These are phyloP conservation scores for Nematocida ironsii DNA, from an alignment of 371 early-diverging fungal species.

Conservation along the genomic window DNA sequence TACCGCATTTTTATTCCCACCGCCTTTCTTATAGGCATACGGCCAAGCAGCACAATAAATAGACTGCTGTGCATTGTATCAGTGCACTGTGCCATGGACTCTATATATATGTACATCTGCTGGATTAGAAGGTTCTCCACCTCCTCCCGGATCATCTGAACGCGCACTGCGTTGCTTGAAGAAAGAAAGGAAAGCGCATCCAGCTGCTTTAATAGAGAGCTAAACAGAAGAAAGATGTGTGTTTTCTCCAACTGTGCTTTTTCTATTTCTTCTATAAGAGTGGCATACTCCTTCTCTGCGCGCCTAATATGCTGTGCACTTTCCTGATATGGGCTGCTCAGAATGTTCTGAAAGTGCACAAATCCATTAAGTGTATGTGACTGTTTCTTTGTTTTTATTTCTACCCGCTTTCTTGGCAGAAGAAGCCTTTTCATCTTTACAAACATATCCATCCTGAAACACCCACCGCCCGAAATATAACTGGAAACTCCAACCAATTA, in stretches of 20 bases:
- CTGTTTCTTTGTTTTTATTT: not conserved
- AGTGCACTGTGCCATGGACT: not conserved
- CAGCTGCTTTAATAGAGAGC: constrained; percentile 1
- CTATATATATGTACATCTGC: constrained; percentile 13
- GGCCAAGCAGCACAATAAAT: not conserved
- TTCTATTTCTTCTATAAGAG: constrained; percentile 10
- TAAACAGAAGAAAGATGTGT: constrained; percentile 4
- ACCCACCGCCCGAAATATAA: not conserved
- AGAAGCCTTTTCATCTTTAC: constrained; percentile 23
- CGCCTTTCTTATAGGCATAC: not conserved
- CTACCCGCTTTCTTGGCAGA: not conserved
- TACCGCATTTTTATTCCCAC: not conserved
- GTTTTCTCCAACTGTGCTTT: not conserved
- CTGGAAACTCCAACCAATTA: not conserved
- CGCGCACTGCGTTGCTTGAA: not conserved
- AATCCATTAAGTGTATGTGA: not conserved
- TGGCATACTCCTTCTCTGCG: not conserved
- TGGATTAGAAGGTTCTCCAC: constrained; percentile 3
- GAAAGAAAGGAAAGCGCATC: not conserved
- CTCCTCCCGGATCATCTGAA: not conserved
- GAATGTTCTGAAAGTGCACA: constrained; percentile 5
- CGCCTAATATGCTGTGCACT: not conserved
- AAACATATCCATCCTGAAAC: constrained; percentile 39
- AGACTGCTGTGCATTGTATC: not conserved
- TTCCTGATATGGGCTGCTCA: not conserved